Evolutionary conservation across 495 filamentous ascomycete genomes (phyloP).

Genomic region (Aspergillus sparsus): DNA sequence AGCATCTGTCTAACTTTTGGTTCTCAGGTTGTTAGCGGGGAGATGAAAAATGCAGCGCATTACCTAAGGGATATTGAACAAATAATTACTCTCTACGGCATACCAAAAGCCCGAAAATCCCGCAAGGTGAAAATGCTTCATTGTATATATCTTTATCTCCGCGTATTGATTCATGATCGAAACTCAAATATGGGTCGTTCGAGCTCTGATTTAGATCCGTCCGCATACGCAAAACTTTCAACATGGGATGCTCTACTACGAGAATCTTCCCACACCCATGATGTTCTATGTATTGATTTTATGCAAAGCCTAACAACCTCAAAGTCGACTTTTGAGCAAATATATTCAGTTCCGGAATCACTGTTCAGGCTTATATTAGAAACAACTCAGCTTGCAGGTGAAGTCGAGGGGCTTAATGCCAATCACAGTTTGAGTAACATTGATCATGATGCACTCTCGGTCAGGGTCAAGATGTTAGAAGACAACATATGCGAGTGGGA

Average conservation of each 20-base stretch:
- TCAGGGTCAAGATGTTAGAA: conserved; percentile 10
- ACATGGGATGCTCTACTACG: conserved; percentile 11
- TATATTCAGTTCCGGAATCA: conserved; percentile 14
- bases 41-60: conserved; percentile 13
- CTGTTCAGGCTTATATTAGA: conserved; percentile 15
- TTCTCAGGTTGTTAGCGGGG: conserved; percentile 7
- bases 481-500: conserved; percentile 14
- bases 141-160: conserved; percentile 23
- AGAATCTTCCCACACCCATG: conserved; percentile 1
- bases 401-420: conserved; percentile 2
- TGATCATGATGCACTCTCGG: conserved; percentile 8
- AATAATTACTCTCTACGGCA: conserved; percentile 10
- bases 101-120: conserved; percentile 16
- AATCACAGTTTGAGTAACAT: not conserved
- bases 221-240: not conserved
- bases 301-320: conserved; percentile 9
- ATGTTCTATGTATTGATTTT: conserved; percentile 3
- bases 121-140: conserved; percentile 26
- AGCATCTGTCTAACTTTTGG: not conserved
- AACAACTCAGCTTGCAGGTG: conserved; percentile 6
- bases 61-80: conserved; percentile 17
- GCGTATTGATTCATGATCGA: conserved; percentile 16
- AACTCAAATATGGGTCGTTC: not conserved
- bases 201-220: not conserved
- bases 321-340: conserved; percentile 16